Percentiles rank a stretch among this genome's conserved stretches.
Conservation (phyloP, 2,329 filamentous ascomycete genomes). For the Trichophyton benhamiae region DNA sequence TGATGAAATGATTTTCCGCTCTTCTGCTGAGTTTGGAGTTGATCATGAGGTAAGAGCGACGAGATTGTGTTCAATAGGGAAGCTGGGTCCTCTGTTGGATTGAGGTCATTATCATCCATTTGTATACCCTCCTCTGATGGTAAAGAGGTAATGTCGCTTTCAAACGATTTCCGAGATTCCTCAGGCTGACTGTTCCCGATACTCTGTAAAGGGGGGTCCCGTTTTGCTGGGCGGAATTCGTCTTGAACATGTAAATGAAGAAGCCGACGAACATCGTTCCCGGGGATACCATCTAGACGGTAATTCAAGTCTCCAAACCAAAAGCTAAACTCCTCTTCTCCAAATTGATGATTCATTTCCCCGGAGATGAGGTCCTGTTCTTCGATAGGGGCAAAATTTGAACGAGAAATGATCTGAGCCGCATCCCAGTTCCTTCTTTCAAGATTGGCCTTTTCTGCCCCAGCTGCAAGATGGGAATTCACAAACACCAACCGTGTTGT, state of each 20-base stretch:
- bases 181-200: conserved; percentile 10
- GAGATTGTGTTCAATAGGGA: conserved; percentile 80
- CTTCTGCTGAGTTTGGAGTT: conserved; percentile 62
- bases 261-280: conserved; percentile 76
- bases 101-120: conserved; percentile 49
- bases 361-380: conserved; percentile 51
- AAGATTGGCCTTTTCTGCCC: conserved; percentile 61
- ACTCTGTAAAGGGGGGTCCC: not conserved
- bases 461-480: conserved; percentile 84
- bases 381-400: conserved; percentile 65
- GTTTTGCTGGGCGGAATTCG: conserved; percentile 13
- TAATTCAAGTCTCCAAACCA: conserved; percentile 98
- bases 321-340: conserved; percentile 85
- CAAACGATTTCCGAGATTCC: conserved; percentile 7
- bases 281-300: conserved; percentile 72
- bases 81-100: conserved; percentile 63
- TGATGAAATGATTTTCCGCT: conserved; percentile 73
- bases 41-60: conserved; percentile 80
- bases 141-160: conserved; percentile 4
- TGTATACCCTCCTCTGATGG: conserved; percentile 12
- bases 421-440: conserved; percentile 87
- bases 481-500: conserved; percentile 81
- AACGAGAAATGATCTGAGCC: conserved; percentile 60
- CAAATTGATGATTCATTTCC: conserved; percentile 49
- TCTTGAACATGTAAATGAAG: conserved; percentile 55